Evolutionary conservation across 805 yeast genomes (phyloP).

Genomic region (Nakazawaea laoshanensis): DNA sequence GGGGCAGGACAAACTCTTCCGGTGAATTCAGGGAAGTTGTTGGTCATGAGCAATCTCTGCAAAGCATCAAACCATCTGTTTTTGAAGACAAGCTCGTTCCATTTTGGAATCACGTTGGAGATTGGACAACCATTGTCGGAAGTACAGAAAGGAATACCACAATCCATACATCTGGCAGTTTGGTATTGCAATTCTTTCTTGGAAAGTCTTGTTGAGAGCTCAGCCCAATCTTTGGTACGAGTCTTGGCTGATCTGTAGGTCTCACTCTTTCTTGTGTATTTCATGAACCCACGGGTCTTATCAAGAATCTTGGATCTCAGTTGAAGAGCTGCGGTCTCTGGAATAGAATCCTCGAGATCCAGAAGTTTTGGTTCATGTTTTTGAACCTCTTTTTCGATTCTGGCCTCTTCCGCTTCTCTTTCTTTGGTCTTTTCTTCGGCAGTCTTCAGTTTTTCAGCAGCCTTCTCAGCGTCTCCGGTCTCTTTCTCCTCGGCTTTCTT

Average conservation of each 20-base stretch:
- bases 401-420: conserved; percentile 77
- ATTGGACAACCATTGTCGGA: conserved; percentile 98
- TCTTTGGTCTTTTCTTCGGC: conserved; percentile 58
- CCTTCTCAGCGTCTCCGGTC: no score
- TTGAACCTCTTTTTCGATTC: conserved; percentile 76
- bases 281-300: conserved; percentile 85
- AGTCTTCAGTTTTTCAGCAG: conserved; percentile 48
- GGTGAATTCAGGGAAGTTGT: conserved; percentile 97
- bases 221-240: conserved; percentile 88
- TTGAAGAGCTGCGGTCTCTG: conserved; percentile 57
- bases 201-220: conserved; percentile 70
- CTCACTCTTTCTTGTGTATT: conserved; percentile 84
- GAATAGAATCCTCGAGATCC: conserved; percentile 85
- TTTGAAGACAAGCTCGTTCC: conserved; percentile 94
- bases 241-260: conserved; percentile 70
- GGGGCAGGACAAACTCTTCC: conserved; percentile 99
- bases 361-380: conserved; percentile 74
- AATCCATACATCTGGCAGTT: conserved; percentile 98
- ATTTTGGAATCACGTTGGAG: conserved; percentile 93
- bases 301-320: conserved; percentile 62
- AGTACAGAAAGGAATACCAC: conserved; percentile 99
- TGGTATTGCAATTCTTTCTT: conserved; percentile 84
- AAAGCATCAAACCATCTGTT: conserved; percentile 93
- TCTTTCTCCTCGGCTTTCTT: conserved; percentile 52
- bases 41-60: conserved; percentile 87